Percentiles rank a stretch among this genome's conserved stretches.
These are phyloP conservation scores for Pseudonitzschia multistriata DNA, from an alignment of 108 stramenopile genomes.

Conservation along the genomic window DNA sequence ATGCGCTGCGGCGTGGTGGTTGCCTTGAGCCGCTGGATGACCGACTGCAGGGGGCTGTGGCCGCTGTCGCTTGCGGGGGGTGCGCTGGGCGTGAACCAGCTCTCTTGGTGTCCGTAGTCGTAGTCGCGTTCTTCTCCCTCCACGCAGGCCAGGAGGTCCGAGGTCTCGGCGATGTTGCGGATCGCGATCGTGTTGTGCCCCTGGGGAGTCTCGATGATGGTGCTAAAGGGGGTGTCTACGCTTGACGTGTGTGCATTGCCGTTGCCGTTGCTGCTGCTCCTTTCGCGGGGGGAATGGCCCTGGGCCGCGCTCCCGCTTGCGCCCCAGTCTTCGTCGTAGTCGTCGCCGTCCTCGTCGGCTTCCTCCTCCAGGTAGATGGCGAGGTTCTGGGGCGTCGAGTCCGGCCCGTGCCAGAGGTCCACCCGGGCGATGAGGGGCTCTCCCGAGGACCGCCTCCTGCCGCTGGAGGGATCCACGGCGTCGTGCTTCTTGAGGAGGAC, in stretches of 20 bases:
- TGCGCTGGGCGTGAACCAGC: not conserved
- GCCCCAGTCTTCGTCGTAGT: constrained; percentile 6
- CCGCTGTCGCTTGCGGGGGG: not conserved
- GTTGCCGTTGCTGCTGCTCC: constrained; percentile 13
- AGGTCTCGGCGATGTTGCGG: constrained; percentile 67
- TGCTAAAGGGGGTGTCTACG: constrained; percentile 53
- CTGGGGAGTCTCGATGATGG: constrained; percentile 73
- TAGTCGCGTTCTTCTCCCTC: constrained; percentile 36
- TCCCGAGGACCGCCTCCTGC: not conserved
- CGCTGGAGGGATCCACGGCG: not conserved
- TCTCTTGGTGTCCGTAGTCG: not conserved
- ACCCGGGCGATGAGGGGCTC: constrained; percentile 71
- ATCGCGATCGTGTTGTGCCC: constrained; percentile 72
- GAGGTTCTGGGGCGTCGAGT: constrained; percentile 79
- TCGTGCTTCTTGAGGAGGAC: constrained; percentile 66
- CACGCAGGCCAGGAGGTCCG: constrained; percentile 67
- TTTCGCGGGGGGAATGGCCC: not conserved
- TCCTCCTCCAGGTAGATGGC: constrained; percentile 76
- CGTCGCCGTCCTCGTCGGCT: constrained; percentile 2
- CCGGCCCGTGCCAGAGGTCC: constrained; percentile 79
- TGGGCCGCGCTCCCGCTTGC: too few relatives aligned
- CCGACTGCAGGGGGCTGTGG: constrained; percentile 16
- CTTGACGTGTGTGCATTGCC: constrained; percentile 17
- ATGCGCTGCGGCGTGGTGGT: constrained; percentile 17
- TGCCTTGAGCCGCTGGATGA: constrained; percentile 12